Evolutionary conservation across 352 stramenopile species (phyloP).

Genomic region (Pythium sukuiense): DNA sequence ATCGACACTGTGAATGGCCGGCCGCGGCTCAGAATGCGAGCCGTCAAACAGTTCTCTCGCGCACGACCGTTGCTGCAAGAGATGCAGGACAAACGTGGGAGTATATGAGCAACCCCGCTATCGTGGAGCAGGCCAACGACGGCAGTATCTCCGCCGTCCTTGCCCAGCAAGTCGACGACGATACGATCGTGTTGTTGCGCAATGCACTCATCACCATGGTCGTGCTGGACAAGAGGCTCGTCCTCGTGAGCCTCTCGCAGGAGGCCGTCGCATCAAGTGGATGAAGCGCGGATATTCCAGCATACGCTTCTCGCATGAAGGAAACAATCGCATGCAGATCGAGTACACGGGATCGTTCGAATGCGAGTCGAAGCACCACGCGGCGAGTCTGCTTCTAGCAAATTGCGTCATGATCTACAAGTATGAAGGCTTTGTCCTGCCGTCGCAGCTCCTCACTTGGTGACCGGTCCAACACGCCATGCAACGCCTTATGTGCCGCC

Average conservation of each 20-base stretch:
- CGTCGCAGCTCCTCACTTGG: not conserved
- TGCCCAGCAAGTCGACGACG: constrained; percentile 6
- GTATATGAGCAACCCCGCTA: constrained; percentile 6
- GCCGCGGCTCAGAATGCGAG: constrained; percentile 4
- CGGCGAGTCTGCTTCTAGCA: constrained; percentile 1
- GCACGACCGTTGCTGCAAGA: not conserved
- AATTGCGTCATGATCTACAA: constrained; percentile 2
- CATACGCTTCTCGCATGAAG: not conserved
- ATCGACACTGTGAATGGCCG: not conserved
- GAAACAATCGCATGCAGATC: constrained; percentile 8
- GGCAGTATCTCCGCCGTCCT: constrained; percentile 1
- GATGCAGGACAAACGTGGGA: constrained; percentile 10
- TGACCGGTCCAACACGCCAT: not conserved
- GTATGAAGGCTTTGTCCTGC: not conserved
- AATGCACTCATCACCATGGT: constrained; percentile 24
- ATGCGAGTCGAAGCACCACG: not conserved
- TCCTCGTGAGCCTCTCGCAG: not conserved
- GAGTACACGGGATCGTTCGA: constrained; percentile 16
- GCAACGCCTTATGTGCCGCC: too few relatives aligned
- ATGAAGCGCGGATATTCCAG: constrained; percentile 11
- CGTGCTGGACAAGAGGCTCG: constrained; percentile 12
- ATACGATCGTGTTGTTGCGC: constrained; percentile 14
- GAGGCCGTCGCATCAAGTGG: constrained; percentile 4
- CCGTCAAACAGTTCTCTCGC: constrained; percentile 9
- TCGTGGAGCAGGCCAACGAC: constrained; percentile 13